Percentiles rank a stretch among this genome's conserved stretches.
phyloP scores from a whole-genome alignment of 306 rosid genomes.

The Casuarina cunninghamiana region DNA sequence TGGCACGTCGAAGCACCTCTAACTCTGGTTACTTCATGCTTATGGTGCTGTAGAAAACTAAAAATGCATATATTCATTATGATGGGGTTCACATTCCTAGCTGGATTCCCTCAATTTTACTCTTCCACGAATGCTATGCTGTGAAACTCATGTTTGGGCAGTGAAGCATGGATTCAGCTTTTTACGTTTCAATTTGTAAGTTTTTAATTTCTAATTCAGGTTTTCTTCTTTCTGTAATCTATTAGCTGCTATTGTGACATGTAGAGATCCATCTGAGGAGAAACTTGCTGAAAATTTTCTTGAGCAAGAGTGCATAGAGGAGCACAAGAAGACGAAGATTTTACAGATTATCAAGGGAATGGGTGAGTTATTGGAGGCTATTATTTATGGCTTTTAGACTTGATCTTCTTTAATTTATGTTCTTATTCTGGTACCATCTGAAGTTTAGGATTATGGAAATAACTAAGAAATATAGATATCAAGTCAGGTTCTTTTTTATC shows the following conservation, averaged over 20 bases:
- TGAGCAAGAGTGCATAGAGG: conserved; percentile 62
- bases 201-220: background rate
- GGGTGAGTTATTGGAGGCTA: conserved; percentile 54
- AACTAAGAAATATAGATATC: background rate
- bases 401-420: conserved; percentile 11
- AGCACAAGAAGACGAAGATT: conserved; percentile 50
- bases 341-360: conserved; percentile 64
- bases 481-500: background rate
- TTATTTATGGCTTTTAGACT: background rate
- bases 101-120: background rate
- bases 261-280: conserved; percentile 75
- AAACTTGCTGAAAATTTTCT: conserved; percentile 72
- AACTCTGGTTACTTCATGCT: background rate
- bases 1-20: background rate
- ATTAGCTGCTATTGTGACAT: conserved; percentile 16
- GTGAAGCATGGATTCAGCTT: background rate
- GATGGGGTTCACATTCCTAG: background rate
- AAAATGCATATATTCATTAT: background rate
- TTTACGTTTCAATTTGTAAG: background rate
- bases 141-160: background rate
- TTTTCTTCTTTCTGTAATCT: background rate
- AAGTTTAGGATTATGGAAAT: background rate
- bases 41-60: background rate
- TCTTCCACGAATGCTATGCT: background rate
- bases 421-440: conserved; percentile 2